These are phyloP conservation scores for Guillardia theta DNA, from an alignment of 78 protist genomes.

Conservation along the genomic window DNA sequence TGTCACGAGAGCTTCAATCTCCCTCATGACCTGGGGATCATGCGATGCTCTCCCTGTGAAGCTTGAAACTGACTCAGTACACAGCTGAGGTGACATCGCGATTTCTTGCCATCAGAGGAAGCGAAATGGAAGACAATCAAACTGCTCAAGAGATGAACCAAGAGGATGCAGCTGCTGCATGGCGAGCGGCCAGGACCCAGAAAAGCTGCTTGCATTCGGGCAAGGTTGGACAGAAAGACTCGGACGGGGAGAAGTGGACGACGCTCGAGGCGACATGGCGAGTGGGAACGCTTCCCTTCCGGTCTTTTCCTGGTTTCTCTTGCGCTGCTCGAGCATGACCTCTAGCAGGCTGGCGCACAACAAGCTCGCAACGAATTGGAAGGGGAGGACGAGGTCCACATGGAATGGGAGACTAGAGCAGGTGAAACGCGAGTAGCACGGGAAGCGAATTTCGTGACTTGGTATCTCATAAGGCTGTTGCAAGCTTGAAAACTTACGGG, in stretches of 20 bases:
- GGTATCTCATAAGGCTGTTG: not conserved
- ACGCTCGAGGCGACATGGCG: not conserved
- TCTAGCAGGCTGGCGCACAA: not conserved
- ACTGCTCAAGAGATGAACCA: too few relatives aligned
- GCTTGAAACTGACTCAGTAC: too few relatives aligned
- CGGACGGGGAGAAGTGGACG: not conserved
- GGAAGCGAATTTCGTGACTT: not conserved
- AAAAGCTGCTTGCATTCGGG: constrained; percentile 3
- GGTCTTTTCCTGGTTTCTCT: not conserved
- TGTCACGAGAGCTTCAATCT: too few relatives aligned
- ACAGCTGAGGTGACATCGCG: too few relatives aligned
- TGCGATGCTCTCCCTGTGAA: too few relatives aligned
- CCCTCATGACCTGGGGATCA: too few relatives aligned
- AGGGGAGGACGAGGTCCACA: not conserved
- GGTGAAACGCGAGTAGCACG: not conserved
- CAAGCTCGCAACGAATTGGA: not conserved
- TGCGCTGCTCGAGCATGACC: not conserved
- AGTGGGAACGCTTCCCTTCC: not conserved
- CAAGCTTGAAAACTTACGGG: not conserved
- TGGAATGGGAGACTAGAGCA: not conserved
- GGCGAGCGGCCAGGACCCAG: not conserved
- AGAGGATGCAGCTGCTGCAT: not conserved
- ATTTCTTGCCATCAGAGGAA: too few relatives aligned
- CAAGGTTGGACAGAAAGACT: not conserved
- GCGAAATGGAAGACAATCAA: too few relatives aligned